phyloP scores from a whole-genome alignment of 768 basidiomycete species.

The Russula abietina region DNA sequence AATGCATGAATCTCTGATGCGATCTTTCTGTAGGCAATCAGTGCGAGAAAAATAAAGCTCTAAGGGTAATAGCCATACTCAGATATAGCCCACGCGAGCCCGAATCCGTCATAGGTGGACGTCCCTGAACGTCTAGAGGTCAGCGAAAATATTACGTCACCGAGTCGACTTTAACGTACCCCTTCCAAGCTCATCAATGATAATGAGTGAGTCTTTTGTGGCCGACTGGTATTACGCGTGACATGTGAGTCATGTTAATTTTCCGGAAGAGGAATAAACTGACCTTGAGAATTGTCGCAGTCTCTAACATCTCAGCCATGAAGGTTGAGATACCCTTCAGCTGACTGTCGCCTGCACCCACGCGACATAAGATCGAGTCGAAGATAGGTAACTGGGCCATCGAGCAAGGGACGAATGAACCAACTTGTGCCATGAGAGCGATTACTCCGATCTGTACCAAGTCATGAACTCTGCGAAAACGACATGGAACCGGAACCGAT shows the following conservation, averaged over 20 bases:
- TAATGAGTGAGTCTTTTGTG: constrained; percentile 86
- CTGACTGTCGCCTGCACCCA: constrained; percentile 97
- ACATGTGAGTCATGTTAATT: neutral
- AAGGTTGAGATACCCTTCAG: constrained; percentile 97
- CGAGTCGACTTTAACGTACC: constrained; percentile 38
- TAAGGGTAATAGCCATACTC: constrained; percentile 51
- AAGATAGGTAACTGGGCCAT: constrained; percentile 86
- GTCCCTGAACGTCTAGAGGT: constrained; percentile 49
- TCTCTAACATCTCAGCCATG: constrained; percentile 99
- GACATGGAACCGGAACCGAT: neutral
- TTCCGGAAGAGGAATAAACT: constrained; percentile 25
- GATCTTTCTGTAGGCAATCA: constrained; percentile 58
- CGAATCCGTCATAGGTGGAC: constrained; percentile 96
- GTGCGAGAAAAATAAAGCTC: neutral
- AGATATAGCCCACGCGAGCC: constrained; percentile 97
- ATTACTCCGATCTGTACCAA: constrained; percentile 82
- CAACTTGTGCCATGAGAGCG: constrained; percentile 91
- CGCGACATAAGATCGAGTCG: constrained; percentile 91
- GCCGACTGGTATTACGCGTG: constrained; percentile 54
- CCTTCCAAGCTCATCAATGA: constrained; percentile 95
- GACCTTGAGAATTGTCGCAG: constrained; percentile 87
- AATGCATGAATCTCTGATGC: constrained; percentile 89
- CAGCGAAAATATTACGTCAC: neutral
- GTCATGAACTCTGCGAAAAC: neutral
- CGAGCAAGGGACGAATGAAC: constrained; percentile 91